Evolutionary conservation across 2,329 filamentous ascomycete genomes (phyloP), one percentile per base, ranked within the genome.

Genomic region (Apiospora koreana): DNA sequence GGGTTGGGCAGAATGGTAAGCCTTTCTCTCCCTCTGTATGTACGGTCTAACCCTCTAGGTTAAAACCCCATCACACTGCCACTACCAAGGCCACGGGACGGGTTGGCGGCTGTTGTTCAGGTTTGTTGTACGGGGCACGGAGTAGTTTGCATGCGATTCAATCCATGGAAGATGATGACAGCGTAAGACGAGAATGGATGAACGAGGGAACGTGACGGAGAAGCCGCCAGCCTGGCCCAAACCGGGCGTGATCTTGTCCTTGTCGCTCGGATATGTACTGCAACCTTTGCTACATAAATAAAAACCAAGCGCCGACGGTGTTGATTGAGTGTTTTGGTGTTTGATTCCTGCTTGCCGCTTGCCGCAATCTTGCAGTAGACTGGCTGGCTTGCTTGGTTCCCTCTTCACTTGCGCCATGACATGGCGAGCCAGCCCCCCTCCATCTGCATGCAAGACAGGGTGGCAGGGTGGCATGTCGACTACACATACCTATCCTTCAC

Each of bases 21-120:
- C 50, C 50, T 50, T 23, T 50, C 50, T 58, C 7, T 21, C 7
- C 16, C 41, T 43, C 12, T 12, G 4, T 43, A 10, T 43, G 3
- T 43, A 43, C 14, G 12, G 12, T 43, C 41, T 10, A 42, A 14
- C 12, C 8, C 41, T 38, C 35, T 38, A 38, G 35, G 35, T 38
- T 41, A 41, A 12, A 10, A 41, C 38, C 50, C 50, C 50, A 62
- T 62, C 28, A 23, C 31, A 38, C 54, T 38, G 31, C 54, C 54
- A 62, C 54, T 38, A 62, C 54, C 54, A 62, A 62, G 54, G 23
- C 54, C 54, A 62, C 54, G 54, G 54, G 54, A 62, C 54, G 54
- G 54, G 31, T 21, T 58, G 50, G 50, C 50, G 50, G 50, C 50
- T 58, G 18, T 21, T 35, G n/a, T 50, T 25, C 46, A 50, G n/a